Evolutionary conservation across 2,329 filamentous ascomycete species (phyloP), one percentile per base, ranked within the genome.

Genomic region (Diaporthe helianthi): DNA sequence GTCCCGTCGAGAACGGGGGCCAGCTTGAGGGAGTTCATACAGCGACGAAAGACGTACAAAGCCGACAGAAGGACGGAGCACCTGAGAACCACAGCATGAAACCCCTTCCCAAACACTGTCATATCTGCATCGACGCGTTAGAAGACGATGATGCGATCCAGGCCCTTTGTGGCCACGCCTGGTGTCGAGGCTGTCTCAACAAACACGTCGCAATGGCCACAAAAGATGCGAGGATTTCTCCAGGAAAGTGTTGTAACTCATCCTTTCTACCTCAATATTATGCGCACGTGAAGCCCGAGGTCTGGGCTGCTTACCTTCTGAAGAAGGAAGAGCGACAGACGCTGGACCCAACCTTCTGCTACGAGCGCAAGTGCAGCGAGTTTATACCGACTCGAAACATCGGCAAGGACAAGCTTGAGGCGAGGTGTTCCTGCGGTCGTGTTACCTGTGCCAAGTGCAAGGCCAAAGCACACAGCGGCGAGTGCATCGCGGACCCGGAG

Each of bases 381-480:
- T 89, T 88, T 72, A 82, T 89, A 5, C 78, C 76, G 0, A 69
- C 73, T 0, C 29, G 69, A 1, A 71, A 72, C 10, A 80, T 84
- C 49, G 4, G 69, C 0, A 71, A 46, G 0, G 75, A 80, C 0
- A 47, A 80, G 0, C n/a, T n/a, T n/a, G n/a, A n/a, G n/a, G 86
- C 79, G 0, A 77, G 66, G 0, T 90, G 87, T 46, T 64, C 71
- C 0, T 90, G 88, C 69, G 1, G 47, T 0, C 69, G 58, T 0
- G 72, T 55, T 1, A 90, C 87, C 0, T 90, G 87, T 71, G 75
- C 72, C 0, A 74, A 76, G 0, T 90, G 88, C 80, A 89, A 89
- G 72, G 73, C 71, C 0, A 65, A 68, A 2, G 72, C 75, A 0
- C 87, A 90, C 69, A 26, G 46, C 0, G 81, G 79, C 0, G 82